These are phyloP conservation scores for Hyphochytrium catenoides DNA, from an alignment of 352 stramenopile species.

Conservation along the genomic window DNA sequence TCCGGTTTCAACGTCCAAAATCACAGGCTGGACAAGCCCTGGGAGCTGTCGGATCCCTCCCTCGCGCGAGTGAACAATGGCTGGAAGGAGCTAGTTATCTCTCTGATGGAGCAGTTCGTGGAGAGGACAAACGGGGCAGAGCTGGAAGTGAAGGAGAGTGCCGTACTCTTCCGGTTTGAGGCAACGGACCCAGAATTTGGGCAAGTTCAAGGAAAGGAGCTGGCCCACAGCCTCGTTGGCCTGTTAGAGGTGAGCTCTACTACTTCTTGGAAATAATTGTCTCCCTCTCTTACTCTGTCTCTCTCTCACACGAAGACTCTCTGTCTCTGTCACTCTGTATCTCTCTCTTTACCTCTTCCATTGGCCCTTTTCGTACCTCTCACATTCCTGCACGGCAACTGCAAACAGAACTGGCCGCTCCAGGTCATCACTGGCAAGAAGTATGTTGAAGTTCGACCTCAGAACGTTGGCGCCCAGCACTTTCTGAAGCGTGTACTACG, in stretches of 20 bases:
- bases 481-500: constrained; percentile 76
- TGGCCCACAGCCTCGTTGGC: constrained; percentile 88
- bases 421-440: constrained; percentile 66
- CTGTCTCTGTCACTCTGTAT: too few relatives aligned
- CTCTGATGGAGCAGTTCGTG: constrained; percentile 93
- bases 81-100: constrained; percentile 85
- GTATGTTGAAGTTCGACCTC: constrained; percentile 92
- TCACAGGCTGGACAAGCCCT: too few relatives aligned
- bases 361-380: too few relatives aligned
- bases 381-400: neutral
- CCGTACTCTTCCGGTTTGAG: constrained; percentile 93
- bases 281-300: too few relatives aligned
- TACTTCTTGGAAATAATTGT: neutral
- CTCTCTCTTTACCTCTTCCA: too few relatives aligned
- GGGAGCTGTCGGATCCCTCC: too few relatives aligned
- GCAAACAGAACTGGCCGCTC: constrained; percentile 29
- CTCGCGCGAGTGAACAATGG: too few relatives aligned
- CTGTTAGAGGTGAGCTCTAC: constrained; percentile 47
- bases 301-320: too few relatives aligned
- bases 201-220: constrained; percentile 79
- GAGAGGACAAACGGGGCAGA: constrained; percentile 93
- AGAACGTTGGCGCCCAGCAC: constrained; percentile 90
- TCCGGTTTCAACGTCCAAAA: too few relatives aligned
- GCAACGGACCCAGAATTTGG: constrained; percentile 97
- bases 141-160: constrained; percentile 88